Evolutionary conservation across 1,139 yeast genomes (phyloP).

Genomic region (Sugiyamaella xylanicola): DNA sequence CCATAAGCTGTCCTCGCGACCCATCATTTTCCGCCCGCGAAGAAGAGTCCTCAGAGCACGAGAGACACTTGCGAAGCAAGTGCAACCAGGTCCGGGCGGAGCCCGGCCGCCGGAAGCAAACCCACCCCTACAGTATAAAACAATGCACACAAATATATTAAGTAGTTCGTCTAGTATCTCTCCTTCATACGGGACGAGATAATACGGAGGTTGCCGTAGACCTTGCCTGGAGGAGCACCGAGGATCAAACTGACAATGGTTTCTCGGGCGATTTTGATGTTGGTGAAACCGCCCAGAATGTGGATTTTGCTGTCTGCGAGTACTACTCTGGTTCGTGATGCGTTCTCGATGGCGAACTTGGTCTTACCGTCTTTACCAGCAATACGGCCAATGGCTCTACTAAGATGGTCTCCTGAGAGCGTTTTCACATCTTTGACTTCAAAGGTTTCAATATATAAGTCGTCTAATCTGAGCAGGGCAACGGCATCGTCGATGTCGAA

Average conservation of each 20-base stretch:
- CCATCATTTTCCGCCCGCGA: too few relatives aligned
- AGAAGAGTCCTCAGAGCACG: too few relatives aligned
- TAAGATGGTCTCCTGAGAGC: constrained; percentile 89
- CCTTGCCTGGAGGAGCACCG: constrained; percentile 99
- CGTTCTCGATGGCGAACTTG: constrained; percentile 96
- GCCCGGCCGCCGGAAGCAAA: constrained; percentile 10
- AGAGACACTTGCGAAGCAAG: too few relatives aligned
- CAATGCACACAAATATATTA: constrained; percentile 15
- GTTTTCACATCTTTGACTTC: constrained; percentile 97
- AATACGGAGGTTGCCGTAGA: constrained; percentile 93
- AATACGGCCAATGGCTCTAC: constrained; percentile 98
- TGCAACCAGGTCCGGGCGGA: too few relatives aligned
- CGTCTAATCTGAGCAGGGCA: constrained; percentile 90
- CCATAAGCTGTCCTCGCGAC: too few relatives aligned
- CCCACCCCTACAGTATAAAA: neutral
- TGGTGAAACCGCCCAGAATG: constrained; percentile 94
- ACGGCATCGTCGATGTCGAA: constrained; percentile 97
- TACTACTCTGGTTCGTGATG: constrained; percentile 96
- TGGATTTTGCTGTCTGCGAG: constrained; percentile 96
- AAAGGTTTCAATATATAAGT: constrained; percentile 92
- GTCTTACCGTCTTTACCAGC: constrained; percentile 99
- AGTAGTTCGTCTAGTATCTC: constrained; percentile 57
- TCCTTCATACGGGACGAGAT: constrained; percentile 97
- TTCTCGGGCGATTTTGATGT: constrained; percentile 96
- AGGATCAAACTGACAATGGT: constrained; percentile 91